phyloP scores from a whole-genome alignment of 495 filamentous ascomycete genomes.

The Penicillium longicatenatum region DNA sequence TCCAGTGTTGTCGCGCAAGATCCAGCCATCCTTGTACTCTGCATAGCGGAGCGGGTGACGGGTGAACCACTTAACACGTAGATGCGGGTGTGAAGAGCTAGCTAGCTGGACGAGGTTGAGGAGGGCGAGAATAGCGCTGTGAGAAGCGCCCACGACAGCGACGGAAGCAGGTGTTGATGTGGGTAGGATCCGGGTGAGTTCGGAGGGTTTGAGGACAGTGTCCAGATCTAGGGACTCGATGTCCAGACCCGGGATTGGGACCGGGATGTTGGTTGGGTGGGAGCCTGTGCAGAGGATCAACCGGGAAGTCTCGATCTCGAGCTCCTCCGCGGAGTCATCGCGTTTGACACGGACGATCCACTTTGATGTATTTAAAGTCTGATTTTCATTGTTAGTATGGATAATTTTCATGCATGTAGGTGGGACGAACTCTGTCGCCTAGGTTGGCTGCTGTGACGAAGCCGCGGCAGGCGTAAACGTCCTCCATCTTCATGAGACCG shows the following conservation, averaged over 20 bases:
- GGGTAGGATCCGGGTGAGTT: slow-evolving; percentile 47
- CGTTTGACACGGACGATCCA: slow-evolving; percentile 49
- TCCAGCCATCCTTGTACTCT: slow-evolving; percentile 62
- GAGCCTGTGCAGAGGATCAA: slow-evolving; percentile 63
- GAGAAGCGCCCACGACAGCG: slow-evolving; percentile 61
- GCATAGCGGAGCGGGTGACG: slow-evolving; percentile 62
- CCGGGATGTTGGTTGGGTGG: slow-evolving; percentile 47
- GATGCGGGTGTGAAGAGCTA: slow-evolving; percentile 45
- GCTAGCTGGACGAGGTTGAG: slow-evolving; percentile 59
- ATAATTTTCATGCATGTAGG: not conserved
- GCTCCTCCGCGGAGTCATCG: slow-evolving; percentile 27
- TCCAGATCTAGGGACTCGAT: slow-evolving; percentile 54
- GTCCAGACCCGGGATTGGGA: slow-evolving; percentile 34
- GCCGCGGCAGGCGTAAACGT: slow-evolving; percentile 43
- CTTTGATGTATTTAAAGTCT: slow-evolving; percentile 22
- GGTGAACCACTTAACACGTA: slow-evolving; percentile 63
- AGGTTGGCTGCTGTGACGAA: slow-evolving; percentile 45
- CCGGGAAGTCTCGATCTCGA: slow-evolving; percentile 39
- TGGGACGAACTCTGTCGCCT: slow-evolving; percentile 24
- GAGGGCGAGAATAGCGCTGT: slow-evolving; percentile 62
- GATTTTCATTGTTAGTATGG: slow-evolving; percentile 13
- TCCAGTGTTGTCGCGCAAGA: slow-evolving; percentile 63
- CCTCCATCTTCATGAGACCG: slow-evolving; percentile 48
- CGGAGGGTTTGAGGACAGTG: slow-evolving; percentile 54
- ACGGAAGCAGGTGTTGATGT: slow-evolving; percentile 38